phyloP scores from a whole-genome alignment of 305 asterid genomes.

The Andrographis paniculata region DNA sequence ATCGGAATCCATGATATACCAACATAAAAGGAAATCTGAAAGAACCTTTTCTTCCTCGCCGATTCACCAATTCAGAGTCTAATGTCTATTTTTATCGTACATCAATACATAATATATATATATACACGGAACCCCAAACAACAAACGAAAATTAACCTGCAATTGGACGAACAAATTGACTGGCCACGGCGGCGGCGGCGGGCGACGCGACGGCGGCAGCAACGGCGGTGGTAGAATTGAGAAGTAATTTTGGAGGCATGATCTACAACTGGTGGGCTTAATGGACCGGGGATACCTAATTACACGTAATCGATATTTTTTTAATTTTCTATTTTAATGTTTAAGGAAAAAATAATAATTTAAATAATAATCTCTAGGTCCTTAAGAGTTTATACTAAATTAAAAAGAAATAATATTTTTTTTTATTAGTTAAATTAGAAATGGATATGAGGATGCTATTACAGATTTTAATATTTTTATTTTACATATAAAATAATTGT shows the following conservation, averaged over 20 bases:
- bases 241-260: constrained; percentile 22
- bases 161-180: constrained; percentile 13
- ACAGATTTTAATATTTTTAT: no score
- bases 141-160: constrained; percentile 18
- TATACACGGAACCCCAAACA: background rate
- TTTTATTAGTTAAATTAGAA: no score
- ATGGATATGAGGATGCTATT: no score
- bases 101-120: constrained; percentile 11
- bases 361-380: no score
- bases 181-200: constrained; percentile 11
- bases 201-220: constrained; percentile 16
- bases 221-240: constrained; percentile 17
- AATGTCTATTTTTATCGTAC: constrained; percentile 4
- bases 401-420: no score
- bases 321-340: no score
- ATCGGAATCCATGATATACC: background rate
- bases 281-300: constrained; percentile 20
- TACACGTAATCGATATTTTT: no score
- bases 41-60: constrained; percentile 6
- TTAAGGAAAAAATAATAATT: no score
- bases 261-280: constrained; percentile 22
- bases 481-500: no score
- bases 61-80: constrained; percentile 16
- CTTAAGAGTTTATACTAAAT: no score
- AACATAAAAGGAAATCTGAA: background rate